Evolutionary conservation across 148 eudicot species (phyloP).

Genomic region (Rhododendron simsii): DNA sequence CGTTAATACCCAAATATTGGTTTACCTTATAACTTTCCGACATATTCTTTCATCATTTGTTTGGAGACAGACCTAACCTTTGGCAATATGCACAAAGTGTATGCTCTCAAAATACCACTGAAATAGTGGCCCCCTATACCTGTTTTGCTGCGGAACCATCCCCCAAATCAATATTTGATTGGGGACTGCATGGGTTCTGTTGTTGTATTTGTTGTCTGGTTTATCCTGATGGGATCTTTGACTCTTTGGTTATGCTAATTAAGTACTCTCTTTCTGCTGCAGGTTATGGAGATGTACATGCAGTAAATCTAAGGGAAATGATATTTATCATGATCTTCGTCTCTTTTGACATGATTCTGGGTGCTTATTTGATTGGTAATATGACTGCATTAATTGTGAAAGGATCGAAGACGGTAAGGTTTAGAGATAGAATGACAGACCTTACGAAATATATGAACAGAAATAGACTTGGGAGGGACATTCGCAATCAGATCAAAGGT

Average conservation of each 20-base stretch:
- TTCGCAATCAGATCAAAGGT: conserved; percentile 65
- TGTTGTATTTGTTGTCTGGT: background rate
- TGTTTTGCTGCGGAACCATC: too few species aligned
- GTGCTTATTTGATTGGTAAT: conserved; percentile 75
- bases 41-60: too few species aligned
- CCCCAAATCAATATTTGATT: too few species aligned
- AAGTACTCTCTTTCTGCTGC: conserved; percentile 7
- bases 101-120: too few species aligned
- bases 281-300: conserved; percentile 84
- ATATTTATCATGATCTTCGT: conserved; percentile 71
- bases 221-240: background rate
- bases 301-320: conserved; percentile 73
- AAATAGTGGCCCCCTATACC: too few species aligned
- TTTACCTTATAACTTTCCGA: background rate
- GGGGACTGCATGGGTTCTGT: too few species aligned
- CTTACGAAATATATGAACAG: conserved; percentile 65
- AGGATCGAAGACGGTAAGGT: conserved; percentile 67
- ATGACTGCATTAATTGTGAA: conserved; percentile 74
- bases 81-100: too few species aligned
- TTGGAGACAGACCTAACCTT: too few species aligned
- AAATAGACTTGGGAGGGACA: conserved; percentile 58
- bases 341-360: conserved; percentile 74
- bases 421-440: conserved; percentile 70
- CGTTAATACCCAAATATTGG: background rate
- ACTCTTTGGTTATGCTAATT: background rate